Conservation (phyloP, 164 flowering plant species). For the Protea cynaroides region DNA sequence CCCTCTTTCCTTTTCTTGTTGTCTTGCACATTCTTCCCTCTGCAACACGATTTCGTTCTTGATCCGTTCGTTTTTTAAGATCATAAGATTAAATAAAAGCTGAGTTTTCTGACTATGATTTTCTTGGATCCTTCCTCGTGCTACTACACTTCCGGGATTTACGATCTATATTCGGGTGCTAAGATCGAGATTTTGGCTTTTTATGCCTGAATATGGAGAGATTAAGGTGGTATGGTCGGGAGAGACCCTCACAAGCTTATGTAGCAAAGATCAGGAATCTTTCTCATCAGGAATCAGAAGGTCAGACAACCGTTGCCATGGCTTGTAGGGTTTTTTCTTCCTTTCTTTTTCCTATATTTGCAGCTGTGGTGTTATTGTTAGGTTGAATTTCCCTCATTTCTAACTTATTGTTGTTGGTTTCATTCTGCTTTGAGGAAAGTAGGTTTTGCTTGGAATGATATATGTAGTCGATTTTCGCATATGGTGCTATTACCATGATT, state of each 20-base stretch:
- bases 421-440: slow-evolving; percentile 4
- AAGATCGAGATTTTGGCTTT: slow-evolving; percentile 3
- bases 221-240: slow-evolving; percentile 14
- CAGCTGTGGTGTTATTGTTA: slow-evolving; percentile 1
- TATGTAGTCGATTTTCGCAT: neutral
- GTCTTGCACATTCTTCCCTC: neutral
- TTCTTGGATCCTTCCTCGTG: slow-evolving; percentile 13
- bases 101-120: slow-evolving; percentile 6
- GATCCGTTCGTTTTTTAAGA: neutral
- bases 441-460: neutral
- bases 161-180: slow-evolving; percentile 16
- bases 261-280: slow-evolving; percentile 5
- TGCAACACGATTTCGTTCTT: no score
- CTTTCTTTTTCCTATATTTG: neutral
- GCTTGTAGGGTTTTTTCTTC: neutral
- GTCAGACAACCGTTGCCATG: slow-evolving; percentile 1
- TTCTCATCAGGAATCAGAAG: slow-evolving; percentile 21
- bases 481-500: slow-evolving; percentile 14
- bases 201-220: slow-evolving; percentile 27
- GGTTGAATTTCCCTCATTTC: neutral
- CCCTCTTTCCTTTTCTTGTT: neutral
- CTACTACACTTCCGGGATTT: slow-evolving; percentile 8
- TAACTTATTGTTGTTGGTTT: neutral
- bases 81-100: neutral
- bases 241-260: neutral